Base-by-base conservation (phyloP, 2,329 filamentous ascomycete genomes). In the Claviceps lovelessii region DNA sequence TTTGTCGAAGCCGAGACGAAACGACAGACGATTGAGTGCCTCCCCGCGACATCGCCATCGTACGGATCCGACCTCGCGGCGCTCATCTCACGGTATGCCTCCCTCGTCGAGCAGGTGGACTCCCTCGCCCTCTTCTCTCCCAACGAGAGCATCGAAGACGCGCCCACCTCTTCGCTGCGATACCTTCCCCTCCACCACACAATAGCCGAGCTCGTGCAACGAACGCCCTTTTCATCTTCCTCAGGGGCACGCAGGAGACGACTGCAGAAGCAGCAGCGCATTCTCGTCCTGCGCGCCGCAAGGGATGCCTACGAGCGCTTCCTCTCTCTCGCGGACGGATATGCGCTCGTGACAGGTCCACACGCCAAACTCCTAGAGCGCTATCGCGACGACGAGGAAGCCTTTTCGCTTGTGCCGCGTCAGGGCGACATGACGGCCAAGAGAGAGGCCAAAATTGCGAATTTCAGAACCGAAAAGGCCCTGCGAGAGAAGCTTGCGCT, bases 121-220 rank as follows among this genome's bases (percentile, higher is more conserved):
- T 77, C 81, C 57, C 75, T 93, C 31, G 85, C 87, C 0, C 75
- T 98, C 53, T 97, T 97, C 77, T 95, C 89, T 61, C 77, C 83
- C 41, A 98, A 98, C 70, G 93, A 98, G 69, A 79, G 80, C 0
- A 70, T 91, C 44, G 93, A 98, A 58, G 93, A 98, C 71, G 73
- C 96, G 37, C 76, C 87, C 15, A 94, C 91, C 1, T 77, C 79
- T n/a, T 85, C 95, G 64, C 72, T 98, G 37, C 88, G 89, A 71
- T 95, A 91, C 68, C 78, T 98, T 58, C 78, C 89, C 28, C 79
- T 90, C 58, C 78, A 86, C 68, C 89, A 84, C 68, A 80, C 85
- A 63, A 74, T 93, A 53, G 91, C 90, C 39, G 90, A 95, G 65
- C 77, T 96, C 13, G 73, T 85, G 42, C 82, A 88, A 63, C 84